Evolutionary conservation across 805 yeast species (phyloP).

Genomic region (Starmerella davenportii): DNA sequence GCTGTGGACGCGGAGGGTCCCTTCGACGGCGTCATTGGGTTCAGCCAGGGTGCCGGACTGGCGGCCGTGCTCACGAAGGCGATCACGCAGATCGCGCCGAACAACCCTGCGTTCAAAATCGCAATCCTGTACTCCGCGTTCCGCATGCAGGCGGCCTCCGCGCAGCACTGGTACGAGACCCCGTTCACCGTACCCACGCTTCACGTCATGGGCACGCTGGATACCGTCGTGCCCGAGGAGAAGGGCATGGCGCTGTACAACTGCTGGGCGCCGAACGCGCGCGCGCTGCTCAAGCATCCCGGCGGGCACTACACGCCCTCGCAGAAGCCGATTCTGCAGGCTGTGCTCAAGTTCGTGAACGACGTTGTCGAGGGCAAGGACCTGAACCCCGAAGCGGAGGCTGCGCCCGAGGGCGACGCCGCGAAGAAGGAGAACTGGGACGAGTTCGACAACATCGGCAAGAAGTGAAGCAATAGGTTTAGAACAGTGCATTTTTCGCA

Average conservation of each 20-base stretch:
- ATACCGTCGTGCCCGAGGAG: conserved; percentile 63
- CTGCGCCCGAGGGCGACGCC: conserved; percentile 3
- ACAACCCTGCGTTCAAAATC: conserved; percentile 42
- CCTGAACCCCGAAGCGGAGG: conserved; percentile 3
- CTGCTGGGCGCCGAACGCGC: conserved; percentile 28
- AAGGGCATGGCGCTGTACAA: conserved; percentile 46
- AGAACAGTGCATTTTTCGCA: neutral
- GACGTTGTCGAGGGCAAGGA: conserved; percentile 1
- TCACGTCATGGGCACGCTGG: conserved; percentile 72
- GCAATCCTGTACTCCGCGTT: conserved; percentile 61
- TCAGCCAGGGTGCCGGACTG: conserved; percentile 87
- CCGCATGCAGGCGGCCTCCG: conserved; percentile 16
- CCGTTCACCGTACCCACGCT: conserved; percentile 30
- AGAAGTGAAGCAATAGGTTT: neutral
- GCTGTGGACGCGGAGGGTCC: conserved; percentile 55
- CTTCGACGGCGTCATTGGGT: conserved; percentile 75
- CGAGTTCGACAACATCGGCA: conserved; percentile 24
- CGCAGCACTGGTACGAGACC: conserved; percentile 21
- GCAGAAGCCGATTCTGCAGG: conserved; percentile 36
- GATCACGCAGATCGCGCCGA: conserved; percentile 36
- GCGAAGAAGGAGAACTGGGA: conserved; percentile 22
- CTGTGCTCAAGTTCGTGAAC: conserved; percentile 20
- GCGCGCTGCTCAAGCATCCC: conserved; percentile 54
- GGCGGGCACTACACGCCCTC: conserved; percentile 97
- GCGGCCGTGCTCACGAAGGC: conserved; percentile 47